Base-by-base conservation (phyloP, 805 yeast genomes). In the Barnettozyma siamensis region DNA sequence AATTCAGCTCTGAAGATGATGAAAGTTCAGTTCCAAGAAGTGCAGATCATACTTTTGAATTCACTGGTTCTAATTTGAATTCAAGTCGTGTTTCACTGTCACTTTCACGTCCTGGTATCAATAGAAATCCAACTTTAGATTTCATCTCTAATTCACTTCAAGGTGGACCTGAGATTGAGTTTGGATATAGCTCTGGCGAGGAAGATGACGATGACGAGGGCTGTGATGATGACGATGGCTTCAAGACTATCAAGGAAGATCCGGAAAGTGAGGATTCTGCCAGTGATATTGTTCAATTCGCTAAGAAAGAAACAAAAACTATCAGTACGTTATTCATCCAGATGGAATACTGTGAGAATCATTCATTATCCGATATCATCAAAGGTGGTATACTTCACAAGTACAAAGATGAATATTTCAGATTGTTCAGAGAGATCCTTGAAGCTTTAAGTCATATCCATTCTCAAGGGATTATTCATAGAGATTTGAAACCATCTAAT, bases 331-430 rank as follows among this genome's bases (percentile, higher is more conserved):
- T 93, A 24, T 93, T 86, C 59, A 93, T 93, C 50, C 99, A 93
- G 58, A 93, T 93, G 99, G 99, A 93, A 60, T 93, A 93, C 54
- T 93, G 99, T 64, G 99, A 93, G 55, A 93, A 91, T 57, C 87
- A 86, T 43, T 91, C 99, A 0, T 64, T 93, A 23, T 74, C 75
- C 38, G 96, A 93, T 63, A 66, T 93, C 46, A 91, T 93, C 35
- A 75, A 72, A 40, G 75, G 77, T 31, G 86, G 82, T 43, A 88
- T 88, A 0, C 67, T 93, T 11, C 84, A 81, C 5, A 66, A 66
- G 9, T 77, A 84, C 37, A 67, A 86, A 0, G 83, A 77, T 44
- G 94, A 86, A 51, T 91, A 89, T 57, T 93, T 97, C 96, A 70
- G 96, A 44, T 67, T 91, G 5, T 74, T 93, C 48, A 70, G 96